phyloP scores from a whole-genome alignment of 2,329 filamentous ascomycete genomes.

The Aspergillus pseudoviridinutans region DNA sequence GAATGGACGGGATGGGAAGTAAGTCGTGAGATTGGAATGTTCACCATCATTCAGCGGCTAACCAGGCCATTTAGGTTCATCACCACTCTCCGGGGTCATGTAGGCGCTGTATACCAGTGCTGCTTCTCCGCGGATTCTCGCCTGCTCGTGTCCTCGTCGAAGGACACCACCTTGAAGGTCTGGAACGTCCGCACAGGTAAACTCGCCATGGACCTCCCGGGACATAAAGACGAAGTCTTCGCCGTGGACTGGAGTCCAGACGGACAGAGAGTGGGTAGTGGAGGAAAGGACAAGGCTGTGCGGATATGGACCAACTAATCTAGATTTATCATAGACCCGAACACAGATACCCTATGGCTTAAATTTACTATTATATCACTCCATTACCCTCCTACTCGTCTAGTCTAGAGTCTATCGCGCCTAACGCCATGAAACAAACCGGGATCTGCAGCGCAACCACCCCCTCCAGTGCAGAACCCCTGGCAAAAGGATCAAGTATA shows the following conservation, averaged over 20 bases:
- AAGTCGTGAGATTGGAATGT: constrained; percentile 20
- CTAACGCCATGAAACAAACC: background rate
- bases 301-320: constrained; percentile 60
- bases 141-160: constrained; percentile 80
- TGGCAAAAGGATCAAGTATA: constrained; percentile 28
- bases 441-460: background rate
- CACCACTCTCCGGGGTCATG: constrained; percentile 82
- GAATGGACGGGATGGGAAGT: constrained; percentile 67
- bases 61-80: constrained; percentile 59
- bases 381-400: background rate
- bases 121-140: constrained; percentile 89
- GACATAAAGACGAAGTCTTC: constrained; percentile 90
- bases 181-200: constrained; percentile 89
- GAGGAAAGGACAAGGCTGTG: constrained; percentile 82
- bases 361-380: background rate
- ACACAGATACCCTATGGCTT: background rate
- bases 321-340: constrained; percentile 1
- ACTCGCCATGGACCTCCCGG: constrained; percentile 75
- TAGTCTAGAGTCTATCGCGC: background rate
- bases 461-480: background rate
- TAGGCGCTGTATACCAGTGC: constrained; percentile 86
- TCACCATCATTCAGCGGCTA: constrained; percentile 5
- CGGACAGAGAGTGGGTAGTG: constrained; percentile 82
- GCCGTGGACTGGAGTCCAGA: constrained; percentile 94
- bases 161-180: constrained; percentile 90